A percentile compares a stretch with the other conserved stretches of the same genome.
Evolutionary conservation across 192 early-diverging fungal species (phyloP).

Genomic region (Linnemannia schmuckeri): DNA sequence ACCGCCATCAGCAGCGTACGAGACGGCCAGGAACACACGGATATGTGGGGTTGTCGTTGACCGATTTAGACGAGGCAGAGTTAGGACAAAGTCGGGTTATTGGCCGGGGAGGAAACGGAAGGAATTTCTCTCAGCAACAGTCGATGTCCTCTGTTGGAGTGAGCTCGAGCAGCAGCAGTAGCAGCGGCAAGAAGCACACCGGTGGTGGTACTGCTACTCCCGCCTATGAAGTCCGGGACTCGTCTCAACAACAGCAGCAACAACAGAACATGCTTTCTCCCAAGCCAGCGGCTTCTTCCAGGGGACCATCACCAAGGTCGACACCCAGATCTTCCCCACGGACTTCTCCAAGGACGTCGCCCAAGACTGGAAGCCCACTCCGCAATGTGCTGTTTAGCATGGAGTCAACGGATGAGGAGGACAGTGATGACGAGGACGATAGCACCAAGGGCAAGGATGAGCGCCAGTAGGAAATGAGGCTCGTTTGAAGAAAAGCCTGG

Average conservation of each 20-base stretch:
- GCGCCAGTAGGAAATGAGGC: background rate
- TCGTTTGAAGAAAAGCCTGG: background rate
- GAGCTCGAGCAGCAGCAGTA: conserved; percentile 5
- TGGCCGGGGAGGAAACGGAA: conserved; percentile 26
- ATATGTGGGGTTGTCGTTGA: conserved; percentile 43
- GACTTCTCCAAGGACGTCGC: conserved; percentile 33
- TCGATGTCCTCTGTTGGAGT: background rate
- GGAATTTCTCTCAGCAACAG: conserved; percentile 6
- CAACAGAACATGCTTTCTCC: conserved; percentile 19
- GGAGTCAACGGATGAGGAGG: conserved; percentile 43
- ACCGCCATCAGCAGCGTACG: background rate
- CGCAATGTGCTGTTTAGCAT: conserved; percentile 50
- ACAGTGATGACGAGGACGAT: background rate
- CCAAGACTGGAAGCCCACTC: conserved; percentile 46
- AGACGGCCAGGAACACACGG: conserved; percentile 32
- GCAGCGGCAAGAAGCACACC: conserved; percentile 1
- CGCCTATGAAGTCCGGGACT: conserved; percentile 19
- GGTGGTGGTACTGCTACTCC: conserved; percentile 11
- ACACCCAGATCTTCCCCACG: conserved; percentile 24
- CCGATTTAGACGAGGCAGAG: conserved; percentile 48
- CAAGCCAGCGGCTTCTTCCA: background rate
- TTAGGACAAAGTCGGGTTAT: conserved; percentile 35
- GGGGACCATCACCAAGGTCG: conserved; percentile 6
- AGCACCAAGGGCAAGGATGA: background rate
- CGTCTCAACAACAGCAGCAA: background rate